Base-by-base conservation (phyloP, 371 early-diverging fungal species). In the Mortierella sp. region DNA sequence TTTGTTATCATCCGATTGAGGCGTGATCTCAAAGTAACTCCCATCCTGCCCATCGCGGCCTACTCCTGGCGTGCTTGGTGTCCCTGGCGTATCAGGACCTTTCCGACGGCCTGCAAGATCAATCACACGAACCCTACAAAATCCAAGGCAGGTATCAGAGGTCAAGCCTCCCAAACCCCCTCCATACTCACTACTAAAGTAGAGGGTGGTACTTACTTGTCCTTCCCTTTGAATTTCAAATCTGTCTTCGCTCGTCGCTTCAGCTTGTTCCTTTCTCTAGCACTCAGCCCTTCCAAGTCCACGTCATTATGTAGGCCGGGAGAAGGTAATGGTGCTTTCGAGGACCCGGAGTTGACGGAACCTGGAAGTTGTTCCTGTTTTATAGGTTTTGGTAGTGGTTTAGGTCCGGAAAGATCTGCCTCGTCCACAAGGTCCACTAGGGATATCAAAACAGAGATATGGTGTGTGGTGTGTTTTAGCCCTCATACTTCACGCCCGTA, bases 231-330 rank as follows among this genome's bases (percentile, higher is more conserved):
- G 48, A 89, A 86, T 67, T 93, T 94, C n/a, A 90, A 88, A 28
- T 91, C 95, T 54, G 87, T 79, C 63, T 93, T 95, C 67, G 89
- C 84, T 69, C 94, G 95, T 54, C 98, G 88, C 80, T 97, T 97
- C 29, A 94, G 76, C 78, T 85, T 85, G 63, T 94, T 94, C 43
- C 92, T 85, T 81, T 97, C 96, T 44, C 98, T 90, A 0, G 96
- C 95, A 52, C 95, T 95, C 57, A 98, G 84, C 19, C 92, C 95
- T 13, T 89, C 88, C 88, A 93, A 87, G 31, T 89, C 90, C 27
- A 88, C 84, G 55, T 86, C 77, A 24, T 65, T 51, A 37, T 58
- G 51, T 17, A 60, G 54, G 16, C 57, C 60, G 13, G 78, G 77
- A 41, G 79, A 60, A 28, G 63, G 85, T 70, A 43, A 77, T 8